Percentiles rank a stretch among this genome's conserved stretches.
Evolutionary conservation across 2,329 filamentous ascomycete species (phyloP).

Genomic region (Dactylellina leptospora): DNA sequence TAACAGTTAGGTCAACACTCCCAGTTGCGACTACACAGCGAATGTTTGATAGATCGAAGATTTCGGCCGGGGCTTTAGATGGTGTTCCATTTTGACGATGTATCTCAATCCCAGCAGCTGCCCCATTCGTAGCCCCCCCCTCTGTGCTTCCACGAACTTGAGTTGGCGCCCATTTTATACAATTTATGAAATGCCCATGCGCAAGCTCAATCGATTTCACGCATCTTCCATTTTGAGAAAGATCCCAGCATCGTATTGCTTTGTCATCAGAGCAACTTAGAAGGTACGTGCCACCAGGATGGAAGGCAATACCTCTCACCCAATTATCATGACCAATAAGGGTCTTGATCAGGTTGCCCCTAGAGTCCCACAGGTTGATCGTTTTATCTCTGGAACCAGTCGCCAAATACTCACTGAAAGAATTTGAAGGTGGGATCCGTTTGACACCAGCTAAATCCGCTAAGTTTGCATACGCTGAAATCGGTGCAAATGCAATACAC

Average conservation of each 20-base stretch:
- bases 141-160: conserved; percentile 67
- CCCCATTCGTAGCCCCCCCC: conserved; percentile 61
- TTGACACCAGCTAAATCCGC: conserved; percentile 81
- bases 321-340: conserved; percentile 92
- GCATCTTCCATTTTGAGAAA: conserved; percentile 87
- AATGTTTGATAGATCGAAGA: conserved; percentile 70
- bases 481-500: conserved; percentile 85
- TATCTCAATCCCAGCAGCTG: conserved; percentile 60
- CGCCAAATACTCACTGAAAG: conserved; percentile 85
- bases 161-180: conserved; percentile 85
- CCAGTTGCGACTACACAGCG: conserved; percentile 87
- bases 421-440: conserved; percentile 77
- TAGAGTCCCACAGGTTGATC: conserved; percentile 86
- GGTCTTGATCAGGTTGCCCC: conserved; percentile 84
- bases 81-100: conserved; percentile 65
- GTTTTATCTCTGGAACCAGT: conserved; percentile 90
- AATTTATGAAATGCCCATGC: conserved; percentile 85
- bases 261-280: conserved; percentile 89
- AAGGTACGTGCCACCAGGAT: conserved; percentile 90
- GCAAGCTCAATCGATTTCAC: conserved; percentile 81
- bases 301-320: conserved; percentile 85
- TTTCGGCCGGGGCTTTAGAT: conserved; percentile 59
- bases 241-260: conserved; percentile 91
- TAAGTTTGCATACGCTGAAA: conserved; percentile 78
- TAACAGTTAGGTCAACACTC: conserved; percentile 80